phyloP scores from a whole-genome alignment of 148 eudicot species.

The Rhododendron molle region DNA sequence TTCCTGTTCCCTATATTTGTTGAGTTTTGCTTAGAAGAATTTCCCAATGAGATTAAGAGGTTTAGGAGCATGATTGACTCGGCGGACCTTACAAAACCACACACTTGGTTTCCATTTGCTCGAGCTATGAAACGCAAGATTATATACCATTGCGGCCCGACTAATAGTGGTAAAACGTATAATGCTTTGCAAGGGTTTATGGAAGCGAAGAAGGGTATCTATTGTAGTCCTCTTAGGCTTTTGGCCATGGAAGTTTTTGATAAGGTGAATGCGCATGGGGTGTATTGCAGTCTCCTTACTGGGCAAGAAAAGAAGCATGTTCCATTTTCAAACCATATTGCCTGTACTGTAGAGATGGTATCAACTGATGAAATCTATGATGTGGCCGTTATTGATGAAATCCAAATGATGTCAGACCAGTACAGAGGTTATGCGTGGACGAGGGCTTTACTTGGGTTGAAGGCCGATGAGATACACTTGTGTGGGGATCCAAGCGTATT shows the following conservation, averaged over 20 bases:
- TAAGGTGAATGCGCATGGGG: slow-evolving; percentile 73
- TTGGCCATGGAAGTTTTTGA: slow-evolving; percentile 99
- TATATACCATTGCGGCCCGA: slow-evolving; percentile 93
- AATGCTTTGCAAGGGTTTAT: slow-evolving; percentile 87
- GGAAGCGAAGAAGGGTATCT: slow-evolving; percentile 88
- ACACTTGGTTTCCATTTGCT: slow-evolving; percentile 97
- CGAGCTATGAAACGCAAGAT: slow-evolving; percentile 96
- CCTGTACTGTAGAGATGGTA: slow-evolving; percentile 98
- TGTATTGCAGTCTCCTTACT: slow-evolving; percentile 85
- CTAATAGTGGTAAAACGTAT: slow-evolving; percentile 96
- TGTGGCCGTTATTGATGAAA: slow-evolving; percentile 94
- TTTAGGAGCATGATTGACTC: slow-evolving; percentile 72
- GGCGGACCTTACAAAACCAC: slow-evolving; percentile 87
- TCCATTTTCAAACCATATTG: slow-evolving; percentile 78
- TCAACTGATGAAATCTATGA: slow-evolving; percentile 80
- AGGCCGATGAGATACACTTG: slow-evolving; percentile 94
- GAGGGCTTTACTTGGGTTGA: slow-evolving; percentile 84
- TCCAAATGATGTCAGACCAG: slow-evolving; percentile 90
- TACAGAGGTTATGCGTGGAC: slow-evolving; percentile 95
- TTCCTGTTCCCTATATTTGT: slow-evolving; percentile 90
- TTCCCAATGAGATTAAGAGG: slow-evolving; percentile 65
- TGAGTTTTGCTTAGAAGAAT: slow-evolving; percentile 78
- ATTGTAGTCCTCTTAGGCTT: slow-evolving; percentile 95
- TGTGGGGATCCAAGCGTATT: slow-evolving; percentile 98
- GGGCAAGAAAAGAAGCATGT: slow-evolving; percentile 90